Percentiles rank a stretch among this genome's conserved stretches.
phyloP scores from a whole-genome alignment of 345 rosid species.

The Boechera stricta region DNA sequence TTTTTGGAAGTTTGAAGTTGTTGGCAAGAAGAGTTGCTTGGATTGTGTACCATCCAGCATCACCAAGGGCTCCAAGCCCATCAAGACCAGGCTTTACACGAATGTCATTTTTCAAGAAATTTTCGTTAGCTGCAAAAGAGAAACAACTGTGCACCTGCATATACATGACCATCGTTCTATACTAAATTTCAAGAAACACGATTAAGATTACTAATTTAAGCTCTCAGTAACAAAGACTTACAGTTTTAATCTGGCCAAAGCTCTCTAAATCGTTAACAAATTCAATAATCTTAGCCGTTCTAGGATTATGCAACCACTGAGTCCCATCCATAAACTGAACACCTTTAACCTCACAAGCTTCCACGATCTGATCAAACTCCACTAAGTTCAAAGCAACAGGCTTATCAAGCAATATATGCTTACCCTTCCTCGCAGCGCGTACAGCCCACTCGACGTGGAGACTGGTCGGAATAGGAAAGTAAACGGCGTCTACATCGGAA shows the following conservation, averaged over 20 bases:
- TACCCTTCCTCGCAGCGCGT: constrained; percentile 67
- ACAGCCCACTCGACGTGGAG: constrained; percentile 77
- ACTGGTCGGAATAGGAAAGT: constrained; percentile 75
- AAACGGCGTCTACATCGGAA: constrained; percentile 74
- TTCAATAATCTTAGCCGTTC: constrained; percentile 59
- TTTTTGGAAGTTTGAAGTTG: constrained; percentile 70
- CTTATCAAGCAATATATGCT: constrained; percentile 81
- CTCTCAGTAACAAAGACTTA: constrained; percentile 29
- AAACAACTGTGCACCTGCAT: constrained; percentile 65
- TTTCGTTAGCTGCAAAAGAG: constrained; percentile 54
- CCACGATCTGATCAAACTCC: constrained; percentile 65
- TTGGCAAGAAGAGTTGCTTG: constrained; percentile 62
- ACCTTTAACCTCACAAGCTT: constrained; percentile 63
- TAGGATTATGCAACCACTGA: constrained; percentile 86
- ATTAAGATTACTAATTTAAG: background rate
- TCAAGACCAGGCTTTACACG: constrained; percentile 92
- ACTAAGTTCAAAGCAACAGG: constrained; percentile 64
- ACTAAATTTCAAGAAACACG: background rate
- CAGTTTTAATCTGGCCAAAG: constrained; percentile 68
- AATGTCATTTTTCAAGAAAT: constrained; percentile 66
- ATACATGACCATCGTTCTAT: background rate
- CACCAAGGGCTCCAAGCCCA: constrained; percentile 84
- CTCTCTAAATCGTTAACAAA: constrained; percentile 54
- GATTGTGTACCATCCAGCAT: constrained; percentile 86
- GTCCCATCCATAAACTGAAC: constrained; percentile 80